A percentile compares a stretch with the other conserved stretches of the same genome.
Evolutionary conservation across 768 basidiomycete species (phyloP).

Genomic region (Podaxis rugospora): DNA sequence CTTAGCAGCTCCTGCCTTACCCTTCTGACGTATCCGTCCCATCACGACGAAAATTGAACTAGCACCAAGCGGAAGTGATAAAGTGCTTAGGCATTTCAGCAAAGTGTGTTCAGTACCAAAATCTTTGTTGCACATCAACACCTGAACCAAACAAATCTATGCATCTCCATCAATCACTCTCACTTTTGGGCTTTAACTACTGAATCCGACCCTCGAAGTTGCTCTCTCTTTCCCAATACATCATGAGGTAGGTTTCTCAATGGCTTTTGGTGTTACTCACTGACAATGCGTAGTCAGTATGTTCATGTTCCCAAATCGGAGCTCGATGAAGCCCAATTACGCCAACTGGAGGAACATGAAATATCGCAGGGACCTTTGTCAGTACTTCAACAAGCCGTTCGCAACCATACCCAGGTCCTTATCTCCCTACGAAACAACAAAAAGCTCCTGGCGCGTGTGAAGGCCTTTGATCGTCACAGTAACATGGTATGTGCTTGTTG

Average conservation of each 20-base stretch:
- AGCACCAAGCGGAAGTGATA: slow-evolving; percentile 8
- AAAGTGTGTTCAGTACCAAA: slow-evolving; percentile 17
- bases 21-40: slow-evolving; percentile 80
- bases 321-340: slow-evolving; percentile 93
- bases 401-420: slow-evolving; percentile 96
- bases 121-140: slow-evolving; percentile 27
- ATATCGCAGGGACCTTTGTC: slow-evolving; percentile 97
- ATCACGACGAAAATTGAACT: slow-evolving; percentile 29
- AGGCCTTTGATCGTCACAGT: slow-evolving; percentile 97
- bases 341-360: slow-evolving; percentile 96
- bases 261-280: neutral
- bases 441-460: slow-evolving; percentile 92
- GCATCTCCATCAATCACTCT: neutral
- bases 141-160: slow-evolving; percentile 21
- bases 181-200: neutral
- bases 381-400: slow-evolving; percentile 93
- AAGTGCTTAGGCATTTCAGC: neutral
- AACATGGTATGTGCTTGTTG: slow-evolving; percentile 75
- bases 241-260: slow-evolving; percentile 31
- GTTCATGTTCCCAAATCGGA: slow-evolving; percentile 96
- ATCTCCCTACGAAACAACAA: slow-evolving; percentile 98
- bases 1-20: slow-evolving; percentile 88
- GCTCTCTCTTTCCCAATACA: slow-evolving; percentile 5
- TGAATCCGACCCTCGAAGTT: neutral
- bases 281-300: slow-evolving; percentile 69